Conservation (phyloP, 176 grass and related monocot genomes). For the Chloris gayana region DNA sequence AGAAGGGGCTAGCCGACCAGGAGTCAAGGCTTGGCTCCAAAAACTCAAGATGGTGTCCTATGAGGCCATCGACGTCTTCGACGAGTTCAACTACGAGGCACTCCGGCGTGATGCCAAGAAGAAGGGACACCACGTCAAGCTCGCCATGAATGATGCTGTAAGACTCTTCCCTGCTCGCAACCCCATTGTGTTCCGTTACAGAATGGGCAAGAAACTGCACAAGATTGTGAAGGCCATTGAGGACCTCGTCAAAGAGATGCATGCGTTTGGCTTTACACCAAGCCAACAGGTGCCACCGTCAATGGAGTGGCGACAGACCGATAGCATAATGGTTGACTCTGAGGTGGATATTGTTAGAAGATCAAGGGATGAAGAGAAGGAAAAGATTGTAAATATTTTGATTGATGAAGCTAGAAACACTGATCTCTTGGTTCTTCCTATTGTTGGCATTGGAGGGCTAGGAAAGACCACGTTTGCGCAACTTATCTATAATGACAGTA, state of each 20-base stretch:
- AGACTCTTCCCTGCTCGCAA: slow-evolving; percentile 10
- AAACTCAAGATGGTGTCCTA: slow-evolving; percentile 34
- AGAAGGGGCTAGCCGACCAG: background rate
- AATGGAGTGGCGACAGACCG: background rate
- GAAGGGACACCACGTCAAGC: slow-evolving; percentile 5
- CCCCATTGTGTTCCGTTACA: slow-evolving; percentile 17
- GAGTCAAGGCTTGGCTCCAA: slow-evolving; percentile 10
- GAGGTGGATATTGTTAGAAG: slow-evolving; percentile 21
- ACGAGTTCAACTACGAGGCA: slow-evolving; percentile 45
- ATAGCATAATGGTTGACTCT: slow-evolving; percentile 4
- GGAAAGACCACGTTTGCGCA: slow-evolving; percentile 53
- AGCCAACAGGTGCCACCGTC: background rate
- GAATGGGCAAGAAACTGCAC: slow-evolving; percentile 39
- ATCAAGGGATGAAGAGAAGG: slow-evolving; percentile 39
- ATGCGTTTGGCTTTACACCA: background rate
- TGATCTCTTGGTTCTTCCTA: slow-evolving; percentile 34
- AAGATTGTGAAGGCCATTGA: slow-evolving; percentile 20
- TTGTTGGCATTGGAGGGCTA: slow-evolving; percentile 48
- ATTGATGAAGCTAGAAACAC: background rate
- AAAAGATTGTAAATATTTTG: slow-evolving; percentile 23
- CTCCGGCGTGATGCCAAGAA: slow-evolving; percentile 19
- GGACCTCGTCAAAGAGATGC: background rate
- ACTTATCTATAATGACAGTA: slow-evolving; percentile 37
- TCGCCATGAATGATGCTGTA: no score
- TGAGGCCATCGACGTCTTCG: slow-evolving; percentile 33